phyloP scores from a whole-genome alignment of 257 asterid genomes.

The Galeopsis tetrahit region DNA sequence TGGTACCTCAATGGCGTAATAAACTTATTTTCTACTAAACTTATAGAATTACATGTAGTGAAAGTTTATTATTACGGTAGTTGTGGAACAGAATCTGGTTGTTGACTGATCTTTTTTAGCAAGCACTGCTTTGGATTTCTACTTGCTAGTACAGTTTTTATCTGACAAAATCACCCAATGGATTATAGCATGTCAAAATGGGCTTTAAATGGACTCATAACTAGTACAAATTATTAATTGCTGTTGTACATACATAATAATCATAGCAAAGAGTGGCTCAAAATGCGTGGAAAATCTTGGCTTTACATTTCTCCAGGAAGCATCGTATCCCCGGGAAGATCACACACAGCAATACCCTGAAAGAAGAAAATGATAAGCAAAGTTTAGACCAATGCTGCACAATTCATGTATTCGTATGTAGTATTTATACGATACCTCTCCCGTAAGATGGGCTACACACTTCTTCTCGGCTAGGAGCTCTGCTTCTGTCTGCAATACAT shows the following conservation, averaged over 20 bases:
- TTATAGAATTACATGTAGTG: neutral
- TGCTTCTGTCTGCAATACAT: slow-evolving; percentile 80
- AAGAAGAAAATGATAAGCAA: neutral
- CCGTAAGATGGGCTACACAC: slow-evolving; percentile 98
- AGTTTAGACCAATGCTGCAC: neutral
- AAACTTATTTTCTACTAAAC: neutral
- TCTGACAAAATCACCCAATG: too few species aligned
- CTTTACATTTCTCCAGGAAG: slow-evolving; percentile 95
- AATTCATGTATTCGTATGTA: neutral
- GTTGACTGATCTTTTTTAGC: neutral
- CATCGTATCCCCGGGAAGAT: slow-evolving; percentile 96
- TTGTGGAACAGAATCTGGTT: slow-evolving; percentile 8
- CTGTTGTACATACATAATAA: slow-evolving; percentile 21
- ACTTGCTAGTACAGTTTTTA: too few species aligned
- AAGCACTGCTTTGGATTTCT: neutral
- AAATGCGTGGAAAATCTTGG: neutral
- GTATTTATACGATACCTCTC: slow-evolving; percentile 60
- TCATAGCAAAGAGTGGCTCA: slow-evolving; percentile 13
- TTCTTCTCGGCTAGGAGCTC: slow-evolving; percentile 94
- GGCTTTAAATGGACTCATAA: slow-evolving; percentile 33
- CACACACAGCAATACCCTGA: slow-evolving; percentile 89
- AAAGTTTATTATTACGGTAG: neutral
- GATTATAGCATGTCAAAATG: neutral
- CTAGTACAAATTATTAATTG: slow-evolving; percentile 15
- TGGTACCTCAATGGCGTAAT: neutral